Evolutionary conservation across 1,284 basidiomycete genomes (phyloP), one percentile per base, ranked within the genome.

Genomic region (Clitocybe nebularis): DNA sequence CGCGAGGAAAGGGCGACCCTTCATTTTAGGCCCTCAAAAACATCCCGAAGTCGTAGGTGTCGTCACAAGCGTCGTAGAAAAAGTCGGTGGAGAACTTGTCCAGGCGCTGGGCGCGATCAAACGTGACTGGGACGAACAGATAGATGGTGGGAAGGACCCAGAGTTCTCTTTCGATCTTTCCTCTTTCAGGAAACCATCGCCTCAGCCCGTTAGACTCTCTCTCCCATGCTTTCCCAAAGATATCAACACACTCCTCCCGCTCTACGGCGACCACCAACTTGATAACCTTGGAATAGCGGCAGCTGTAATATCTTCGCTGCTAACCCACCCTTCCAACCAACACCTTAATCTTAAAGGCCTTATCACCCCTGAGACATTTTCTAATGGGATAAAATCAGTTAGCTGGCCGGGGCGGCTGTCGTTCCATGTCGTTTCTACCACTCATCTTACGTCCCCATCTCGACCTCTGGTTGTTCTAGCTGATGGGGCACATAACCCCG

Each of bases 401-500:
- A 61, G 60, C 11, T 99, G 95, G 93, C 80, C 79, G 3, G 95
- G 95, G 1, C 72, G 95, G 41, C 76, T 97, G 11, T 87, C 87
- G 0, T 97, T 78, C 63, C 71, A 82, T 52, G 51, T 53, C 2
- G 25, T 53, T 35, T 43, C 54, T 9, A 50, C 68, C 30, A 36
- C 28, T 14, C n/a, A n/a, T n/a, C 49, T 50, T 32, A 41, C 35
- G 11, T 13, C 21, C 33, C 36, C 46, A 2, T 13, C 35, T 11
- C 46, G 40, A 40, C 47, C 54, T 28, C 51, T 70, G 2, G 56
- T 69, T 4, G 65, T 93, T 4, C 73, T 99, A 5, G 84, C 87
- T 1, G 96, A 99, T 58, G 96, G 96, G 3, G 95, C 96, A 0
- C 96, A 99, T 61, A 99, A 99, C 58, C 69, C 81, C n/a, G 83